phyloP scores from a whole-genome alignment of 2,329 filamentous ascomycete species.

The Huntiella omanensis region DNA sequence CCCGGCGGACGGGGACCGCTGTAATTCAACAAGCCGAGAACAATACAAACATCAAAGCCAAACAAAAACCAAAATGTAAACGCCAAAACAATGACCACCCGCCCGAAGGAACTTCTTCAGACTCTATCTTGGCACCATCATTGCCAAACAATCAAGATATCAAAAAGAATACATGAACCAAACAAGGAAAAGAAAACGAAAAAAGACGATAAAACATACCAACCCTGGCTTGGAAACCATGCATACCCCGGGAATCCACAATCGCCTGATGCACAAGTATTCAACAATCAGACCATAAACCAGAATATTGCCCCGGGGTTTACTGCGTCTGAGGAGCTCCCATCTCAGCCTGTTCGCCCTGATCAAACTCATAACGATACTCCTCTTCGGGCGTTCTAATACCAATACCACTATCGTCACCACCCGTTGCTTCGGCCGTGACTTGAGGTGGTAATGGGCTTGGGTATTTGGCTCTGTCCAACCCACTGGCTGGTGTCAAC shows the following conservation, averaged over 20 bases:
- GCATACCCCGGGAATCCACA: no score
- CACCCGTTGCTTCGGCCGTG: constrained; percentile 15
- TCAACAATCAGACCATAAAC: neutral
- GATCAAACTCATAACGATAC: constrained; percentile 19
- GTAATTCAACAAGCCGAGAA: no score
- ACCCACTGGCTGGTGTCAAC: neutral
- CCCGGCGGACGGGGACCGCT: no score
- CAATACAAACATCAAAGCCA: no score
- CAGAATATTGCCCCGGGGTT: neutral
- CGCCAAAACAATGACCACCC: no score
- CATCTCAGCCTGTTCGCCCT: constrained; percentile 10
- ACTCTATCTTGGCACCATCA: no score
- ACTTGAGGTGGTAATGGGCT: constrained; percentile 13
- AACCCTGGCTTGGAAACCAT: no score
- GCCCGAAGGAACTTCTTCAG: no score
- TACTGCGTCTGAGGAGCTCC: constrained; percentile 9
- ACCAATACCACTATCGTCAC: constrained; percentile 60
- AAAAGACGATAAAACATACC: constrained; percentile 1
- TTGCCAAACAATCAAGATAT: no score
- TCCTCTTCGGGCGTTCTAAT: constrained; percentile 50
- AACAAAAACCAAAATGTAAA: no score
- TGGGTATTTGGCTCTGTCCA: constrained; percentile 28
- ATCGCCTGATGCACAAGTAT: neutral
- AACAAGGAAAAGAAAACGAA: constrained; percentile 1
- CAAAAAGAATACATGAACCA: neutral